phyloP scores from a whole-genome alignment of 208 protist genomes.

The Ichthyophonus hoferi region DNA sequence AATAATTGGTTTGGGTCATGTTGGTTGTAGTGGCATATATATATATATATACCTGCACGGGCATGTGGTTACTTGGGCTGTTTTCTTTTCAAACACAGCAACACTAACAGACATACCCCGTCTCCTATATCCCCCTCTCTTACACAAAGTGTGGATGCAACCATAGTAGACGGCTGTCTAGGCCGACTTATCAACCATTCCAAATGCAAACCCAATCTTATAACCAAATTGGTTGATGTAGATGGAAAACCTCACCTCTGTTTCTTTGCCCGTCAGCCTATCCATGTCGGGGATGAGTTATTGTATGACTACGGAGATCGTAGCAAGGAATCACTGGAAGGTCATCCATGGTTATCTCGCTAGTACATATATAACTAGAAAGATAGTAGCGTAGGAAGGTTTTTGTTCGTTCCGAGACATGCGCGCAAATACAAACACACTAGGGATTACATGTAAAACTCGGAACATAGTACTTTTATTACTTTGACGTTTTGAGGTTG shows the following conservation, averaged over 20 bases:
- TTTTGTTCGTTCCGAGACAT: too few relatives aligned
- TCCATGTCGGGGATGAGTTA: slow-evolving; percentile 5
- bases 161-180: not conserved
- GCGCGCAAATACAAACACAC: too few relatives aligned
- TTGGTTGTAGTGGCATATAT: too few relatives aligned
- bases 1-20: too few relatives aligned
- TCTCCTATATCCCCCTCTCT: not conserved
- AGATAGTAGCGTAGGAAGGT: too few relatives aligned
- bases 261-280: not conserved
- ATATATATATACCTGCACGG: not conserved
- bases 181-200: slow-evolving; percentile 28
- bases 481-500: too few relatives aligned
- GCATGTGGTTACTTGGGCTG: too few relatives aligned
- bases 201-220: not conserved
- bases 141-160: slow-evolving; percentile 27
- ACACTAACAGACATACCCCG: not conserved
- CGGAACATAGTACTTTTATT: too few relatives aligned
- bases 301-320: slow-evolving; percentile 38
- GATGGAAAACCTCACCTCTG: not conserved
- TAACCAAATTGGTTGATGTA: not conserved
- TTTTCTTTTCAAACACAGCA: too few relatives aligned
- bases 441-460: too few relatives aligned
- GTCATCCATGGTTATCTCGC: slow-evolving; percentile 16
- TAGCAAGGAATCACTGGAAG: not conserved
- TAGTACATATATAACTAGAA: too few relatives aligned